Evolutionary conservation across 2,329 filamentous ascomycete genomes (phyloP).

Genomic region (Diaporthe vaccinii): DNA sequence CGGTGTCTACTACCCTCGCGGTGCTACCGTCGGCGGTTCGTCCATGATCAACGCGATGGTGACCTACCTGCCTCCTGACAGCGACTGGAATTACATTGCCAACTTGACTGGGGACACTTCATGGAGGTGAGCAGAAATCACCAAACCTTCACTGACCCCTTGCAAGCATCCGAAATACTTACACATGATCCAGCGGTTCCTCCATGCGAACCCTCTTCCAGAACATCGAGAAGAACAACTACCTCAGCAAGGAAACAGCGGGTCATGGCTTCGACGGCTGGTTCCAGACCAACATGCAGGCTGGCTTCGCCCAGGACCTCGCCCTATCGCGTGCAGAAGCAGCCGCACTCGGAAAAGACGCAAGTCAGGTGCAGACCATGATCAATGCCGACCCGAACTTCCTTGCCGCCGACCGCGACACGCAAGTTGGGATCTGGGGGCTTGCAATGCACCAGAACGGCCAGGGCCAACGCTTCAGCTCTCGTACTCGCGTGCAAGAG

Average conservation of each 20-base stretch:
- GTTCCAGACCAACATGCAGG: slow-evolving; percentile 46
- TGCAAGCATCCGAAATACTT: background rate
- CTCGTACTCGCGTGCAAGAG: slow-evolving; percentile 42
- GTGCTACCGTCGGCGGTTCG: slow-evolving; percentile 50
- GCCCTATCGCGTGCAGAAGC: slow-evolving; percentile 41
- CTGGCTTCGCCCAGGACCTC: slow-evolving; percentile 43
- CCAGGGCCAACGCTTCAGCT: slow-evolving; percentile 43
- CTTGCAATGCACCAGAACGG: slow-evolving; percentile 42
- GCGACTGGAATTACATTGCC: slow-evolving; percentile 47
- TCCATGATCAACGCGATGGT: slow-evolving; percentile 50
- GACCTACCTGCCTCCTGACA: slow-evolving; percentile 46
- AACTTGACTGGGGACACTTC: slow-evolving; percentile 47
- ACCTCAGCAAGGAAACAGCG: slow-evolving; percentile 41
- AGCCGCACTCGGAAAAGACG: background rate
- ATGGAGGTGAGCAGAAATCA: slow-evolving; percentile 43
- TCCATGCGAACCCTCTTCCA: slow-evolving; percentile 46
- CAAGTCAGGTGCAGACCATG: slow-evolving; percentile 38
- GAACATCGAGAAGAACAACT: slow-evolving; percentile 47
- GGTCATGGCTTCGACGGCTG: slow-evolving; percentile 47
- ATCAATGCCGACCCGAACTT: slow-evolving; percentile 42
- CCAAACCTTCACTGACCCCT: no score
- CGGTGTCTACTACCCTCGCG: slow-evolving; percentile 51
- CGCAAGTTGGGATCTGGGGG: slow-evolving; percentile 42
- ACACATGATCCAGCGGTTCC: slow-evolving; percentile 40
- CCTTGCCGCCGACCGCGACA: slow-evolving; percentile 39